Base-by-base conservation (phyloP, 495 filamentous ascomycete genomes). In the Darksidea phi region DNA sequence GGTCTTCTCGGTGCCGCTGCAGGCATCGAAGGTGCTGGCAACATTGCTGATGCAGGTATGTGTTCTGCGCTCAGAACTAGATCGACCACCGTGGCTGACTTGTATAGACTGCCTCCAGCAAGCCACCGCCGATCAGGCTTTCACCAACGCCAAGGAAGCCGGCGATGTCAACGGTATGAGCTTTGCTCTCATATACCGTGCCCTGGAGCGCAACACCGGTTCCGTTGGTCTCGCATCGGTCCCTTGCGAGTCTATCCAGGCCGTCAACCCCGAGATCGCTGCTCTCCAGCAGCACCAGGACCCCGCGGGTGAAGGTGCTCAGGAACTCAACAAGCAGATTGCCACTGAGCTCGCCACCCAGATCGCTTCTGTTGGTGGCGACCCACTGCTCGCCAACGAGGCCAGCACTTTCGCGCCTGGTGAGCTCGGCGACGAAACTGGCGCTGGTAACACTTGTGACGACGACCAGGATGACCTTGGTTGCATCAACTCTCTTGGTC, bases 71-170 rank as follows among this genome's bases (percentile, higher is more conserved):
- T 4, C 11, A 24, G 37, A 38, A 7, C 20, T 21, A 18, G 13
- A 38, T 4, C 6, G 7, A 28, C 59, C 25, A 47, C 13, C 1
- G 46, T 36, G 36, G 41, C 54, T 64, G 28, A 64, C 49, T 1
- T 18, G 6, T 66, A 60, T 80, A 42, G 82, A 86, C 73, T 88
- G 85, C 68, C 78, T 88, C 20, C 83, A 87, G 69, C 84, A 86
- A 71, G 83, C 81, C 49, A 78, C 81, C 21, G 85, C 85, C 50
- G 85, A 87, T 73, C 84, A 84, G 71, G 85, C 85, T 63, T 86
- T 87, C 71, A 86, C 85, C 70, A 88, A 88, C 66, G 81, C 84
- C 47, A 86, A 87, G 70, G 84, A 73, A 4, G 82, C 81, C 48
- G 76, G 76, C 28, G 81, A 86, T 67, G 67, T 86, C 20, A 71